Conservation (phyloP, 495 filamentous ascomycete species). For the Neurospora sp. region DNA sequence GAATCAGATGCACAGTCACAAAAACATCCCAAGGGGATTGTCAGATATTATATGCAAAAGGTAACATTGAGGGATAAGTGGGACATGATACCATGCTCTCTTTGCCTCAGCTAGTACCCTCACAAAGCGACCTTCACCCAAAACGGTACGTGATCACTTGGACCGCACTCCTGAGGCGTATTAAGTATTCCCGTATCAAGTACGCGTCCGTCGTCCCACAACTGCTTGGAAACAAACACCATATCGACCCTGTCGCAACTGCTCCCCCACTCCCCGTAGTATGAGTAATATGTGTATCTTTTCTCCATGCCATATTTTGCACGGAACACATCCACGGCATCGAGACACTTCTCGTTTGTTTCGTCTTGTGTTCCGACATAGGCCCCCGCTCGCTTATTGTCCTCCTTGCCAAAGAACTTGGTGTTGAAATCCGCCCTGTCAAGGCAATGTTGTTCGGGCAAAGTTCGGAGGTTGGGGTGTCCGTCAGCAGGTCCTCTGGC, state of each 20-base stretch:
- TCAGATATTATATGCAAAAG: not conserved
- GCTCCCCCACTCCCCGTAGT: constrained; percentile 20
- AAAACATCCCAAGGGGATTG: not conserved
- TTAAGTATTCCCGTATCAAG: constrained; percentile 23
- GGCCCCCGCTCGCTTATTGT: constrained; percentile 11
- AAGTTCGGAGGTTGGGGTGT: constrained; percentile 31
- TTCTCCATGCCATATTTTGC: constrained; percentile 13
- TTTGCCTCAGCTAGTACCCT: not conserved
- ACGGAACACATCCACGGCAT: constrained; percentile 24
- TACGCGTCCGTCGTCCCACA: constrained; percentile 12
- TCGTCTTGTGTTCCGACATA: constrained; percentile 11
- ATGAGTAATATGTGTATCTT: constrained; percentile 24
- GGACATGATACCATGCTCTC: not conserved
- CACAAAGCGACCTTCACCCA: constrained; percentile 12
- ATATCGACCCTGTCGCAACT: constrained; percentile 32
- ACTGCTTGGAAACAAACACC: constrained; percentile 16
- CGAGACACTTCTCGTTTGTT: constrained; percentile 3
- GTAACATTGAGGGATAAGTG: not conserved
- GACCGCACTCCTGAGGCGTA: constrained; percentile 21
- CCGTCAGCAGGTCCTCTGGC: constrained; percentile 32
- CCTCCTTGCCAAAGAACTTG: constrained; percentile 32
- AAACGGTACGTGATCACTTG: constrained; percentile 29
- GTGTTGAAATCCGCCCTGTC: constrained; percentile 40
- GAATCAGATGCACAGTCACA: not conserved
- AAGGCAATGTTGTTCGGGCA: constrained; percentile 30